Percentiles rank a stretch among this genome's conserved stretches.
Conservation (phyloP, 805 yeast species). For the Starmerella tilneyi region DNA sequence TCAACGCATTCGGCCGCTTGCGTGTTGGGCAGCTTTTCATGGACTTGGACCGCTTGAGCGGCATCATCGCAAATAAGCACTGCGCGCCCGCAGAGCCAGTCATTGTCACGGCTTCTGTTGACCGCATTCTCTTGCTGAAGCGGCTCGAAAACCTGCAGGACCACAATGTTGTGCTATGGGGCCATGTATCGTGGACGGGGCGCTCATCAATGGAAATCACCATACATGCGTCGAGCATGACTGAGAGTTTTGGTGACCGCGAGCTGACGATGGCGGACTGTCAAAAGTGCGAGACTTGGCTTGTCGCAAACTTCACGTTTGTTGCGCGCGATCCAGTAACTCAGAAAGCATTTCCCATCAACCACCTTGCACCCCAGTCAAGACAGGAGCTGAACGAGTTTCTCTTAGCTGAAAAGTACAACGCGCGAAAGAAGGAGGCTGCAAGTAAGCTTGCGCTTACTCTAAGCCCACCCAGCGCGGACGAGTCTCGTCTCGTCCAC, state of each 20-base stretch:
- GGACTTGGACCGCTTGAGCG: constrained; percentile 89
- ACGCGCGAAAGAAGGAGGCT: constrained; percentile 70
- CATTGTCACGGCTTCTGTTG: constrained; percentile 91
- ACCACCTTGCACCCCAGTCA: constrained; percentile 62
- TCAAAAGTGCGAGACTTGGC: constrained; percentile 57
- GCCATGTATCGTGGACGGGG: constrained; percentile 93
- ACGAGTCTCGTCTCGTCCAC: constrained; percentile 67
- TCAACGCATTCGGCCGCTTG: constrained; percentile 82
- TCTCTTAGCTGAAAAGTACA: constrained; percentile 80
- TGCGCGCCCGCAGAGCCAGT: constrained; percentile 94
- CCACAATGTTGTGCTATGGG: constrained; percentile 72
- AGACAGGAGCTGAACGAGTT: constrained; percentile 75
- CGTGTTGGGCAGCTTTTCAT: constrained; percentile 90
- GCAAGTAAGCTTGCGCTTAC: constrained; percentile 54
- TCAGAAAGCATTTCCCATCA: constrained; percentile 80
- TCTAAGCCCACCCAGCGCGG: constrained; percentile 62
- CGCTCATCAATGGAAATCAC: constrained; percentile 90
- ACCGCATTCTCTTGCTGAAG: constrained; percentile 76
- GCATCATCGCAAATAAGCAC: constrained; percentile 84
- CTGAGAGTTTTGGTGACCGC: constrained; percentile 25
- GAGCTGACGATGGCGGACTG: constrained; percentile 47
- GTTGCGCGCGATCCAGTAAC: constrained; percentile 92
- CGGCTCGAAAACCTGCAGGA: constrained; percentile 67
- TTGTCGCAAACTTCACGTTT: constrained; percentile 87
- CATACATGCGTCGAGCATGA: constrained; percentile 71